Evolutionary conservation across 208 protist species (phyloP).

Genomic region (Trypanosoma mega): DNA sequence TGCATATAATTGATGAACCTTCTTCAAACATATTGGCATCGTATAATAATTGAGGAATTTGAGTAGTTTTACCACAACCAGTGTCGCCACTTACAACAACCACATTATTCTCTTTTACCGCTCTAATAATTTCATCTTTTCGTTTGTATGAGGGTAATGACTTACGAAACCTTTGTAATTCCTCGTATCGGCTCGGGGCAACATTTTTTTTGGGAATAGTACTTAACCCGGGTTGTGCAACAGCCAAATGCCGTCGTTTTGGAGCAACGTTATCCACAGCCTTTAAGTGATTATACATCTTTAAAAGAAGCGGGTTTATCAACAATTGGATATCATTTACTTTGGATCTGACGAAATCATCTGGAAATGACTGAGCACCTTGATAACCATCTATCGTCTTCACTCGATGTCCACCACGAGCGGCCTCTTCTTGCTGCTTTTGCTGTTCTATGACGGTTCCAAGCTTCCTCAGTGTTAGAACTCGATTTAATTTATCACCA

Average conservation of each 20-base stretch:
- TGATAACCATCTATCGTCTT: slow-evolving; percentile 78
- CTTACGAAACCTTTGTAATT: slow-evolving; percentile 55
- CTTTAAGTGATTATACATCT: slow-evolving; percentile 50
- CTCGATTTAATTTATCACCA: slow-evolving; percentile 39
- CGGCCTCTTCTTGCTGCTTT: slow-evolving; percentile 36
- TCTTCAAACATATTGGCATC: slow-evolving; percentile 65
- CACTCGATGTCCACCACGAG: slow-evolving; percentile 34
- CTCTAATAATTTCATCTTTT: slow-evolving; percentile 51
- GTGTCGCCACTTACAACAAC: slow-evolving; percentile 95
- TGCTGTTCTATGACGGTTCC: slow-evolving; percentile 25
- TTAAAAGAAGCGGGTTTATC: slow-evolving; percentile 39
- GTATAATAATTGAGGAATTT: slow-evolving; percentile 88
- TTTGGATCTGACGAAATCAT: slow-evolving; percentile 37
- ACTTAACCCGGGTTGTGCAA: slow-evolving; percentile 39
- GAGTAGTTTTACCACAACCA: slow-evolving; percentile 97
- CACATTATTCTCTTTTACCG: slow-evolving; percentile 59
- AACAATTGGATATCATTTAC: slow-evolving; percentile 25
- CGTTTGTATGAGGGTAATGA: slow-evolving; percentile 57
- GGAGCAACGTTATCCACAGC: slow-evolving; percentile 25
- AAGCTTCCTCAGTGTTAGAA: slow-evolving; percentile 66
- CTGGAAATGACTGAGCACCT: slow-evolving; percentile 64
- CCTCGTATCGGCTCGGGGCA: slow-evolving; percentile 14
- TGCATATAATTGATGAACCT: slow-evolving; percentile 72
- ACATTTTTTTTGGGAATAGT: slow-evolving; percentile 24
- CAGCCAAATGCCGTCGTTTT: slow-evolving; percentile 32